These are phyloP conservation scores for Kwoniella botswanensis DNA, from an alignment of 768 basidiomycete genomes.

Conservation along the genomic window DNA sequence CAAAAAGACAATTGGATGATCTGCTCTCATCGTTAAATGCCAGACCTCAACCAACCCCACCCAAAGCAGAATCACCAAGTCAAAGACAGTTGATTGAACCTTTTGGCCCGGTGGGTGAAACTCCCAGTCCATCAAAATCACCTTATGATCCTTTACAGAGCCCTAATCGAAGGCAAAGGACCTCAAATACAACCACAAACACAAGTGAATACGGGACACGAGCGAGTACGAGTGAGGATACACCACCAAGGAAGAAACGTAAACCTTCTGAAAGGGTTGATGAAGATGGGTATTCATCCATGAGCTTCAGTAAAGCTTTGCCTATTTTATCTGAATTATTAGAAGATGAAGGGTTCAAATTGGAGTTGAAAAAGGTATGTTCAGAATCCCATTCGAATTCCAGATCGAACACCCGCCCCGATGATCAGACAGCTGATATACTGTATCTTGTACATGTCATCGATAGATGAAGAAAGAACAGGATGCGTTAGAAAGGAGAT, in stretches of 20 bases:
- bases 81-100: conserved; percentile 31
- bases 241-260: conserved; percentile 11
- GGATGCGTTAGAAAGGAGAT: conserved; percentile 43
- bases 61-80: background rate
- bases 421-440: too few relatives aligned
- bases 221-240: background rate
- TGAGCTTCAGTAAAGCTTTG: conserved; percentile 44
- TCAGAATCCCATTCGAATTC: too few relatives aligned
- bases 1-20: conserved; percentile 44
- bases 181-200: background rate
- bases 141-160: conserved; percentile 19
- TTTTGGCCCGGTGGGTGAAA: conserved; percentile 36
- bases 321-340: conserved; percentile 40
- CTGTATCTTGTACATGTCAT: too few relatives aligned
- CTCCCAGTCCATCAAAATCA: conserved; percentile 6
- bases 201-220: background rate
- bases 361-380: conserved; percentile 45
- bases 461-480: conserved; percentile 51
- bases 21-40: conserved; percentile 43
- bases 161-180: conserved; percentile 3
- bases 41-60: conserved; percentile 2
- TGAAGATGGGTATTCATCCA: conserved; percentile 25
- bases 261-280: conserved; percentile 15
- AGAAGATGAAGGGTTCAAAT: conserved; percentile 40
- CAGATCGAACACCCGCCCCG: too few relatives aligned